Evolutionary conservation across 106 monocot species (phyloP).

Genomic region (Gastrodia elata): DNA sequence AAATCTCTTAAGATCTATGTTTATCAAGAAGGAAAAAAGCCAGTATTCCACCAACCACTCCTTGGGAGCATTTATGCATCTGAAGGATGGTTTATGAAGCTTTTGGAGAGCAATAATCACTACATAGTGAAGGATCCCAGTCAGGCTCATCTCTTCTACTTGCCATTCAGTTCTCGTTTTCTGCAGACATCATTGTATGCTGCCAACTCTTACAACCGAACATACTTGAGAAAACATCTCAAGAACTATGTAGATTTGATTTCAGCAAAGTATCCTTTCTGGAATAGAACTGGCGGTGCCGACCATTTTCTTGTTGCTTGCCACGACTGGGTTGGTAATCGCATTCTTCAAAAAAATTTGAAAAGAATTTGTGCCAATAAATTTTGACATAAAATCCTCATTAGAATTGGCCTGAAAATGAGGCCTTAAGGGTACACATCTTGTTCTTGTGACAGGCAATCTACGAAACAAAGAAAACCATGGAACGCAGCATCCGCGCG

Average conservation of each 20-base stretch:
- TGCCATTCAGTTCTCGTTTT: slow-evolving; percentile 39
- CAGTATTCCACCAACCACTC: slow-evolving; percentile 36
- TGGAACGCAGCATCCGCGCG: slow-evolving; percentile 30
- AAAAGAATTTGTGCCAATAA: too few relatives aligned
- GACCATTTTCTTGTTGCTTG: slow-evolving; percentile 51
- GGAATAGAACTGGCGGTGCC: slow-evolving; percentile 44
- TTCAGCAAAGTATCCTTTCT: slow-evolving; percentile 45
- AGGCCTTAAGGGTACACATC: too few relatives aligned
- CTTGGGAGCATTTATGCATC: slow-evolving; percentile 50
- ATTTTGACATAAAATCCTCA: too few relatives aligned
- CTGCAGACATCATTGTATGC: slow-evolving; percentile 22
- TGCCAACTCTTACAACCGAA: slow-evolving; percentile 20
- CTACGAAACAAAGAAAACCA: slow-evolving; percentile 22
- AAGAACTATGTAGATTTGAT: slow-evolving; percentile 25
- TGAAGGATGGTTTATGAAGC: slow-evolving; percentile 67
- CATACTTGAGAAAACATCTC: slow-evolving; percentile 13
- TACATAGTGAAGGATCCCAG: slow-evolving; percentile 20
- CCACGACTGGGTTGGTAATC: slow-evolving; percentile 57
- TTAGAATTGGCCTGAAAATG: too few relatives aligned
- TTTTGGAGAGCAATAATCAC: slow-evolving; percentile 25
- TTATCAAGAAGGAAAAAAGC: slow-evolving; percentile 36
- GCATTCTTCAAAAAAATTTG: neutral
- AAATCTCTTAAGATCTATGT: slow-evolving; percentile 37
- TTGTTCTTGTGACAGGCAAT: slow-evolving; percentile 21
- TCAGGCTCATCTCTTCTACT: slow-evolving; percentile 48